phyloP scores from a whole-genome alignment of 2,329 filamentous ascomycete genomes.

The Fusarium proliferatum region DNA sequence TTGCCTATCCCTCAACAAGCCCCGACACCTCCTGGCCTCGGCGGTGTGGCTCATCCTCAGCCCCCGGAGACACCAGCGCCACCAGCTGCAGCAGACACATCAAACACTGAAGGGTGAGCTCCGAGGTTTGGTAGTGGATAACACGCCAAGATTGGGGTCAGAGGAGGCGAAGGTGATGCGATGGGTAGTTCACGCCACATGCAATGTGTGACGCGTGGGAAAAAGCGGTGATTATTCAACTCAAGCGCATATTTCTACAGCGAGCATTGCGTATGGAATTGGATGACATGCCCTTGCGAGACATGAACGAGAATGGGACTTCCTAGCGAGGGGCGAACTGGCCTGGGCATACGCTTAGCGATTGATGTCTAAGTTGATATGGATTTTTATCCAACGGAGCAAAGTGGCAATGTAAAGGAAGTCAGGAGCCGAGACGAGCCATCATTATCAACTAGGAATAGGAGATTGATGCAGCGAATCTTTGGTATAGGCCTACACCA shows the following conservation, averaged over 20 bases:
- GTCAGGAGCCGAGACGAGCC: slow-evolving; percentile 14
- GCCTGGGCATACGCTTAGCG: slow-evolving; percentile 18
- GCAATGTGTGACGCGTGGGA: slow-evolving; percentile 7
- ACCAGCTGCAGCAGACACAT: slow-evolving; percentile 48
- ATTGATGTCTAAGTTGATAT: slow-evolving; percentile 13
- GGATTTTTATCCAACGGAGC: slow-evolving; percentile 16
- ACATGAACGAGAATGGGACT: slow-evolving; percentile 16
- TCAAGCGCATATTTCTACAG: slow-evolving; percentile 31
- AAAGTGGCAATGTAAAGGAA: slow-evolving; percentile 15
- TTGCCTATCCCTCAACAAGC: slow-evolving; percentile 52
- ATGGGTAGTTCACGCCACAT: slow-evolving; percentile 17
- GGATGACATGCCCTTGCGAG: slow-evolving; percentile 21
- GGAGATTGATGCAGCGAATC: slow-evolving; percentile 13
- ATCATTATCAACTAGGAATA: slow-evolving; percentile 1
- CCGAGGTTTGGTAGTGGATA: background rate
- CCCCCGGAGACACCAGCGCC: slow-evolving; percentile 50
- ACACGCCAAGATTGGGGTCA: slow-evolving; percentile 1
- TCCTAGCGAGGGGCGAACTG: slow-evolving; percentile 23
- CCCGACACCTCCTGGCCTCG: slow-evolving; percentile 51
- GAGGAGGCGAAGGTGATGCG: background rate
- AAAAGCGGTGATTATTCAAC: slow-evolving; percentile 27
- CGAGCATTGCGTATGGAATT: slow-evolving; percentile 32
- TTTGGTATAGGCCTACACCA: slow-evolving; percentile 28
- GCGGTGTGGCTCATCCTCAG: slow-evolving; percentile 50
- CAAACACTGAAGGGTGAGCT: slow-evolving; percentile 40